phyloP scores from a whole-genome alignment of 768 basidiomycete genomes.

The Suillus americanus region DNA sequence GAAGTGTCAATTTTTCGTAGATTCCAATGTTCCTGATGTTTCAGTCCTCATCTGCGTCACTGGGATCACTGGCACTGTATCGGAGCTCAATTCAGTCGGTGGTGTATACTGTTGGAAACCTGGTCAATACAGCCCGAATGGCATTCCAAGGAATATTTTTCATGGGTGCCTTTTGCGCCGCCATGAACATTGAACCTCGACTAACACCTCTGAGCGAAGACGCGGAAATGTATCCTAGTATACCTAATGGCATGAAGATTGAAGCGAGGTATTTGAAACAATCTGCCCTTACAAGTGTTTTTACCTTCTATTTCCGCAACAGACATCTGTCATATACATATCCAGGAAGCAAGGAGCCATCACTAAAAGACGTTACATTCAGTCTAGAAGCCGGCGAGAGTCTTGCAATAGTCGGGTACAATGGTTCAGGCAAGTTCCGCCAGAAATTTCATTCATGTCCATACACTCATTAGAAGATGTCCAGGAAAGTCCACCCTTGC shows the following conservation, averaged over 20 bases:
- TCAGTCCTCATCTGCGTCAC: slow-evolving; percentile 68
- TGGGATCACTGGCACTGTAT: slow-evolving; percentile 82
- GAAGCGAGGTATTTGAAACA: slow-evolving; percentile 55
- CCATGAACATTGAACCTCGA: slow-evolving; percentile 66
- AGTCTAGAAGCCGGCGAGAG: slow-evolving; percentile 72
- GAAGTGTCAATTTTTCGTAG: slow-evolving; percentile 38
- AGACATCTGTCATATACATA: slow-evolving; percentile 75
- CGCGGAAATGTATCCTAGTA: slow-evolving; percentile 44
- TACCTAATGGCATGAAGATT: slow-evolving; percentile 63
- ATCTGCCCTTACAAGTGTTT: slow-evolving; percentile 8
- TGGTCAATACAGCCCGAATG: slow-evolving; percentile 65
- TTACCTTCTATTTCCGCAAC: slow-evolving; percentile 19
- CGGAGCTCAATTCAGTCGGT: slow-evolving; percentile 75
- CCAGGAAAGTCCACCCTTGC: slow-evolving; percentile 87
- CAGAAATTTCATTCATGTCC: slow-evolving; percentile 14
- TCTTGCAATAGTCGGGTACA: slow-evolving; percentile 83
- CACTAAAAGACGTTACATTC: slow-evolving; percentile 69
- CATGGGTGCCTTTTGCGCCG: slow-evolving; percentile 83
- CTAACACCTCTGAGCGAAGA: slow-evolving; percentile 62
- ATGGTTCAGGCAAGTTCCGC: slow-evolving; percentile 66
- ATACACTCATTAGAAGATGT: slow-evolving; percentile 6
- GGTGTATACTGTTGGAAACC: slow-evolving; percentile 60
- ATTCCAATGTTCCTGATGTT: slow-evolving; percentile 73
- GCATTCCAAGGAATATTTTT: slow-evolving; percentile 86
- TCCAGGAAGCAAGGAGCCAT: slow-evolving; percentile 68